Evolutionary conservation across 192 early-diverging fungal genomes (phyloP).

Genomic region (Phycomyces blakesleeanus): DNA sequence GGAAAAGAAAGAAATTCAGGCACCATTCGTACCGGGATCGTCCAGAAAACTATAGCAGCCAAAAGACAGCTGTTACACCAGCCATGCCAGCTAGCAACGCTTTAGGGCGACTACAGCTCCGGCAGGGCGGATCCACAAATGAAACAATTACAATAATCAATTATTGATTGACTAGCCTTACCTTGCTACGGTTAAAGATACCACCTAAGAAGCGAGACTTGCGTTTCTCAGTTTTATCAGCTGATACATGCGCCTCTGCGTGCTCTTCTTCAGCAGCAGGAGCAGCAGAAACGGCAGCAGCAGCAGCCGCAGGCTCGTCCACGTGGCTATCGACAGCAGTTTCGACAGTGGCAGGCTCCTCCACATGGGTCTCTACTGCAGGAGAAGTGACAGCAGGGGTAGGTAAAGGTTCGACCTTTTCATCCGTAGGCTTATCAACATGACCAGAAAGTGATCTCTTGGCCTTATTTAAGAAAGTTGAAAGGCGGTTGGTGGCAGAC

Average conservation of each 20-base stretch:
- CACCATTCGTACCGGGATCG: too few species aligned
- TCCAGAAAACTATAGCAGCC: background rate
- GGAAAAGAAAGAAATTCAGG: background rate
- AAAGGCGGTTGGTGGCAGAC: conserved; percentile 22
- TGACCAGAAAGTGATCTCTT: conserved; percentile 9
- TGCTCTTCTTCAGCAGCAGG: background rate
- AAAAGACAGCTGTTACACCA: background rate
- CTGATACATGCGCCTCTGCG: background rate
- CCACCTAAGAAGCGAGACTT: conserved; percentile 17
- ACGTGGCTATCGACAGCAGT: background rate
- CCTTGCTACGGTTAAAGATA: conserved; percentile 20
- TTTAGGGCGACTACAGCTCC: background rate
- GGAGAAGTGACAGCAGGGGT: background rate
- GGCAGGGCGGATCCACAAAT: too few species aligned
- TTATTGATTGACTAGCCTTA: conserved; percentile 4
- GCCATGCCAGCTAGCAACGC: background rate
- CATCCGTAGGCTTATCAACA: conserved; percentile 6
- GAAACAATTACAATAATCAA: background rate
- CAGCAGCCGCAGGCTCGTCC: background rate
- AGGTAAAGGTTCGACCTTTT: conserved; percentile 1
- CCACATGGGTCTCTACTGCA: background rate
- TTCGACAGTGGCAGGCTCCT: background rate
- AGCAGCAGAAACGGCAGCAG: background rate
- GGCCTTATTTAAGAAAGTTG: conserved; percentile 22
- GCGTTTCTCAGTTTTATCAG: conserved; percentile 1